A percentile compares a stretch with the other conserved stretches of the same genome.
Evolutionary conservation across 1,284 basidiomycete species (phyloP).

Genomic region (Meira nashicola): DNA sequence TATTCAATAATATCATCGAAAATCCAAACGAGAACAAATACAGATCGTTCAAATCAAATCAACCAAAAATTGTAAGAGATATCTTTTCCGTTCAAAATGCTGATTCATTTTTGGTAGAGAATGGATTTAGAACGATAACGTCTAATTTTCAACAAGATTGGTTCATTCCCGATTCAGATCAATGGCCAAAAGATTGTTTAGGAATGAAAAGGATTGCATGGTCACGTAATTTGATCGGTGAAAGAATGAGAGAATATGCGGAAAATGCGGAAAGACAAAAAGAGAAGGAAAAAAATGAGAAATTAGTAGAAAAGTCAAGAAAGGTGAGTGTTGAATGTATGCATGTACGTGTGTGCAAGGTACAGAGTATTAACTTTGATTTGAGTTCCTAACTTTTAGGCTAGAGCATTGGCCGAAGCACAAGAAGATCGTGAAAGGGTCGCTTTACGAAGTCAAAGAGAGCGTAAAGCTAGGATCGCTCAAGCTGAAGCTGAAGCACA

Average conservation of each 20-base stretch:
- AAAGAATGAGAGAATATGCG: neutral
- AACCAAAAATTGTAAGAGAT: conserved; percentile 3
- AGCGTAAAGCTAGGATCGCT: neutral
- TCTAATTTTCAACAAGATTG: conserved; percentile 10
- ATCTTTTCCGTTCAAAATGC: neutral
- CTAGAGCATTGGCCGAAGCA: conserved; percentile 7
- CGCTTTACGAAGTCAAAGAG: conserved; percentile 2
- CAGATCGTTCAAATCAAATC: conserved; percentile 5
- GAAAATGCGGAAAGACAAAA: neutral
- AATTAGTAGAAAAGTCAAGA: neutral
- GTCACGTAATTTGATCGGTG: neutral
- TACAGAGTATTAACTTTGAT: too few species aligned
- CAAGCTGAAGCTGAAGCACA: neutral
- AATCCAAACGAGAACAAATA: conserved; percentile 5
- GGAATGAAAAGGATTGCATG: conserved; percentile 1
- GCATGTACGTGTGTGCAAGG: too few species aligned
- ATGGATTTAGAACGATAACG: conserved; percentile 4
- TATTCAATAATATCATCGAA: conserved; percentile 1
- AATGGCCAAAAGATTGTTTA: conserved; percentile 5
- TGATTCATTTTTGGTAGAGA: conserved; percentile 1
- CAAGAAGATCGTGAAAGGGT: conserved; percentile 12
- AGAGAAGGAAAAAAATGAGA: neutral
- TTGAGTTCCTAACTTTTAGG: neutral
- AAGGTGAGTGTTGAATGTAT: neutral
- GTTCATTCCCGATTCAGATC: conserved; percentile 2